Evolutionary conservation across 345 rosid genomes (phyloP).

Genomic region (Eucalyptus erythrocorys): DNA sequence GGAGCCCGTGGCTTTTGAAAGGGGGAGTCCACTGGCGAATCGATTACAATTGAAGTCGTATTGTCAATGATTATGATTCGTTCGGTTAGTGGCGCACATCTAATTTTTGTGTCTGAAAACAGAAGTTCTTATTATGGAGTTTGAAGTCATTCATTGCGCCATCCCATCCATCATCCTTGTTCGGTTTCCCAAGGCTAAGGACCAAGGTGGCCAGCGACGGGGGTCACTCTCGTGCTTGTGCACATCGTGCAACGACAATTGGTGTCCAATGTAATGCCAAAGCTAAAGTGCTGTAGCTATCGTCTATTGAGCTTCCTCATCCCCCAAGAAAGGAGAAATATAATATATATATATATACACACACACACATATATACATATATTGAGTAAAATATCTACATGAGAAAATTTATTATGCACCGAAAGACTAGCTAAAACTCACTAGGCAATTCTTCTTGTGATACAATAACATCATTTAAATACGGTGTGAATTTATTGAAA

Average conservation of each 20-base stretch:
- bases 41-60: fast-evolving
- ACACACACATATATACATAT: no score
- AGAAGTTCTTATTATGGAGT: neutral
- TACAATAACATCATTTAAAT: fast-evolving
- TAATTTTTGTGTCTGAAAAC: fast-evolving
- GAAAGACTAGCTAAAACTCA: fast-evolving
- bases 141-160: neutral
- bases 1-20: neutral
- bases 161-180: neutral
- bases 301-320: neutral
- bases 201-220: neutral
- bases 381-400: neutral
- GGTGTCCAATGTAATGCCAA: neutral
- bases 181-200: neutral
- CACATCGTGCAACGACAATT: neutral
- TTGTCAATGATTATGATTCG: no score
- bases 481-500: neutral
- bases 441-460: neutral
- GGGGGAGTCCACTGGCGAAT: fast-evolving
- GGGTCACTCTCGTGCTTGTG: neutral
- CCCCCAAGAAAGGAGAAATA: neutral
- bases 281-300: neutral
- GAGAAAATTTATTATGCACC: no score
- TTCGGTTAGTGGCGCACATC: no score
- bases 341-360: no score